Evolutionary conservation across 441 rosid species (phyloP).

Genomic region (Adansonia gregorii): DNA sequence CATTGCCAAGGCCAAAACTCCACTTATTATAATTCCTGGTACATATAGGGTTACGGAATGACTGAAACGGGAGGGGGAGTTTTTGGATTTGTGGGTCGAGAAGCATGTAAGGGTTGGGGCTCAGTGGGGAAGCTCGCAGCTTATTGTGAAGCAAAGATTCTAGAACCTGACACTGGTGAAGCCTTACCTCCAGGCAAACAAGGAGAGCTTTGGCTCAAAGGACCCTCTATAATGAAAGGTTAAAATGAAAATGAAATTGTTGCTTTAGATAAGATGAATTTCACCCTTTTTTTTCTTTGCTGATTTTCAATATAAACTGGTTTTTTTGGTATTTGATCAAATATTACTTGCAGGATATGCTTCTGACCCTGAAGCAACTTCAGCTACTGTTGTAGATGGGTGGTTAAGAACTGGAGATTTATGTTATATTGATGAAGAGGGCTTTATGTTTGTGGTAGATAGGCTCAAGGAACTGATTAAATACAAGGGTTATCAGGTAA

Average conservation of each 20-base stretch:
- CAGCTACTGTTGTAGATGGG: constrained; percentile 34
- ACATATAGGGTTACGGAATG: constrained; percentile 41
- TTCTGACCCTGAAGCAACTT: constrained; percentile 38
- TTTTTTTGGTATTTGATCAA: no score
- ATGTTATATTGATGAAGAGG: constrained; percentile 44
- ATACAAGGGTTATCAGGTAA: constrained; percentile 51
- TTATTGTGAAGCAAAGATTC: constrained; percentile 37
- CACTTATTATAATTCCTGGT: background rate
- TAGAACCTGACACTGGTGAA: constrained; percentile 37
- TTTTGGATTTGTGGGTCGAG: constrained; percentile 19
- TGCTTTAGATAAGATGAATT: no score
- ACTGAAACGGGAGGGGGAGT: constrained; percentile 34
- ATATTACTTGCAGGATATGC: constrained; percentile 33
- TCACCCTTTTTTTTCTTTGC: no score
- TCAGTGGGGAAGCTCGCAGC: constrained; percentile 32
- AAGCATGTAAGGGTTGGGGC: constrained; percentile 31
- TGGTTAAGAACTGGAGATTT: constrained; percentile 53
- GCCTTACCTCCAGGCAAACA: constrained; percentile 40
- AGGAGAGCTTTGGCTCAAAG: constrained; percentile 51
- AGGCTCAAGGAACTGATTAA: constrained; percentile 53
- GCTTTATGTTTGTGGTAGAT: constrained; percentile 46
- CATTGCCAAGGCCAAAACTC: background rate
- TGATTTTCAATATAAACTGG: background rate
- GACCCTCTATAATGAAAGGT: constrained; percentile 48
- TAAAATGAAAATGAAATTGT: background rate